Percentiles rank a stretch among this genome's conserved stretches.
These are phyloP conservation scores for Sporormia fimetaria DNA, from an alignment of 495 filamentous ascomycete species.

Conservation along the genomic window DNA sequence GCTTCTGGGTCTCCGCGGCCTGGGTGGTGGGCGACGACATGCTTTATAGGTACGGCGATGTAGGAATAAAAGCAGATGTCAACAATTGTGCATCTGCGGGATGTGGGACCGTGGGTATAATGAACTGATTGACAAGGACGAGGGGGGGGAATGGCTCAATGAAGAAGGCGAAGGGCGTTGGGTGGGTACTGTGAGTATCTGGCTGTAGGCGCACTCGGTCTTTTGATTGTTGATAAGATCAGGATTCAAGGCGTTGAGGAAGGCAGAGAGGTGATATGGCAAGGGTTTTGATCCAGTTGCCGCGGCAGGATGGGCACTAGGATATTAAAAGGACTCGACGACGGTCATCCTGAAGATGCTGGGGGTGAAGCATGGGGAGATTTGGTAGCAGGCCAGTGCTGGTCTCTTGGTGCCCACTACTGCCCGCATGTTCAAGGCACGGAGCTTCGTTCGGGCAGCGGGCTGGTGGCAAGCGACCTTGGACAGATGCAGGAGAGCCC, in stretches of 20 bases:
- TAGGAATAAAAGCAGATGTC: constrained; percentile 9
- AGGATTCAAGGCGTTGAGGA: constrained; percentile 10
- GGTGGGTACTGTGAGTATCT: constrained; percentile 25
- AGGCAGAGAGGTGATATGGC: constrained; percentile 7
- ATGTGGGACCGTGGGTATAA: constrained; percentile 18
- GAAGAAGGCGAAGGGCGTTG: constrained; percentile 19
- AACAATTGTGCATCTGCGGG: constrained; percentile 15
- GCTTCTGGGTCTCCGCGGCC: constrained; percentile 18
- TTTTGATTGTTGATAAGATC: constrained; percentile 18
- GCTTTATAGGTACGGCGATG: constrained; percentile 4
- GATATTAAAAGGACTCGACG: constrained; percentile 14
- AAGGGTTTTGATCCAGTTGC: constrained; percentile 21
- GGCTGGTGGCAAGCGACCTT: constrained; percentile 15
- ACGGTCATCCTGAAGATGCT: constrained; percentile 10
- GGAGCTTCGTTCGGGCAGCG: constrained; percentile 16
- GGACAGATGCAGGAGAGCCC: constrained; percentile 14
- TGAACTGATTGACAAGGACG: constrained; percentile 14
- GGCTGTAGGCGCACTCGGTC: constrained; percentile 19
- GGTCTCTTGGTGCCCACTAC: too few relatives aligned
- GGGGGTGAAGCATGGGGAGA: constrained; percentile 2
- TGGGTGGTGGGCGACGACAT: constrained; percentile 22
- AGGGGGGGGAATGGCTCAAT: constrained; percentile 18
- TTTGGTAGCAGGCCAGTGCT: constrained; percentile 10
- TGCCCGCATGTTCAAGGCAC: constrained; percentile 12
- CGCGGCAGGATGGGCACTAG: constrained; percentile 20